Evolutionary conservation across 1,139 yeast species (phyloP).

Genomic region (Meyerozyma athensensis): DNA sequence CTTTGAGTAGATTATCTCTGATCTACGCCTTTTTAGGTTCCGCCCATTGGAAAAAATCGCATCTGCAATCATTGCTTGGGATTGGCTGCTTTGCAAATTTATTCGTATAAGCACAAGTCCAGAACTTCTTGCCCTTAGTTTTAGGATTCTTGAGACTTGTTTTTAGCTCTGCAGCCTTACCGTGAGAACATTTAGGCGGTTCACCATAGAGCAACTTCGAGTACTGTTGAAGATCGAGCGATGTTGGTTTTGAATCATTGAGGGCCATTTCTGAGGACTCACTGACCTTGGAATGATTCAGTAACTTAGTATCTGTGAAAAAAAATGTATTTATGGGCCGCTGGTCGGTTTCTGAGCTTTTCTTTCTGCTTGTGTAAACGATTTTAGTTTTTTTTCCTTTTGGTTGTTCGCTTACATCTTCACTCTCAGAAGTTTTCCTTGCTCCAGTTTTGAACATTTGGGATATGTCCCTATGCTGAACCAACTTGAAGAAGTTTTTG

Average conservation of each 20-base stretch:
- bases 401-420: constrained; percentile 2
- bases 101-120: constrained; percentile 45
- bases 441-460: constrained; percentile 34
- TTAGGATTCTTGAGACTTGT: constrained; percentile 41
- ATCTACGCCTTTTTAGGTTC: neutral
- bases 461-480: constrained; percentile 47
- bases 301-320: neutral
- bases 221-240: neutral
- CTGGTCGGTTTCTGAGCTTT: constrained; percentile 4
- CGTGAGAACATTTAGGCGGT: constrained; percentile 51
- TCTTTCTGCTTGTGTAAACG: constrained; percentile 12
- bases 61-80: constrained; percentile 10
- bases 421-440: constrained; percentile 2
- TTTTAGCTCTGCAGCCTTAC: constrained; percentile 42
- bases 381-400: constrained; percentile 2
- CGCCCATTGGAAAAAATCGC: constrained; percentile 37
- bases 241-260: constrained; percentile 3
- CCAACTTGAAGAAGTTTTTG: constrained; percentile 43
- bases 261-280: too few species aligned
- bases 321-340: constrained; percentile 6
- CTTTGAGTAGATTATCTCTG: neutral
- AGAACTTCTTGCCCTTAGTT: constrained; percentile 52
- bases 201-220: constrained; percentile 22
- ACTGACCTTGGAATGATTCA: neutral
- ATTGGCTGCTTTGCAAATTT: constrained; percentile 10